These are phyloP conservation scores for Flaveria ramosissima DNA, from an alignment of 129 eudicot genomes.

Conservation along the genomic window DNA sequence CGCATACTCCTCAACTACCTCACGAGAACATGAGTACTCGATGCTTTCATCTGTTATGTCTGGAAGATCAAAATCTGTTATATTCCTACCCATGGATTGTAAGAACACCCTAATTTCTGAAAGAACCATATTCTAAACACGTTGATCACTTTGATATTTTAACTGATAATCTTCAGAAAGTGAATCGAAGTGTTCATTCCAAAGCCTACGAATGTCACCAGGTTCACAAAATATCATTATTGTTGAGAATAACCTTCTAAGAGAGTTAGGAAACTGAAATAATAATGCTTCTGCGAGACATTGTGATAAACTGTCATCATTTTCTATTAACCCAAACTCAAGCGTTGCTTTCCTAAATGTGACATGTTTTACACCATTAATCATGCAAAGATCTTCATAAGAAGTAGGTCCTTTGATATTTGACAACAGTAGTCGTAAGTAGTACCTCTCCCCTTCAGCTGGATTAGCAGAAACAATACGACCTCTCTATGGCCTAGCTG, in stretches of 20 bases:
- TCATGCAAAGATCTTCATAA: background rate
- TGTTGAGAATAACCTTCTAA: background rate
- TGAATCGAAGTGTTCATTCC: background rate
- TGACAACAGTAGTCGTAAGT: conserved; percentile 6
- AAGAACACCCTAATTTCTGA: background rate
- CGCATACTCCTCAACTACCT: background rate
- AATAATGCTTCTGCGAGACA: conserved; percentile 21
- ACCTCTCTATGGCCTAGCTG: conserved; percentile 6
- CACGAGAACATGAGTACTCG: background rate
- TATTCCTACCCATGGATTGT: background rate
- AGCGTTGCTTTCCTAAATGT: conserved; percentile 14
- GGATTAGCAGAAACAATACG: background rate
- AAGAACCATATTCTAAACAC: background rate
- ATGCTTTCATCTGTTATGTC: background rate
- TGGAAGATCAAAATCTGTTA: background rate
- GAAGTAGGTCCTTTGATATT: conserved; percentile 29
- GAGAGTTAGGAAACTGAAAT: conserved; percentile 20
- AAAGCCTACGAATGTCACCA: conserved; percentile 1
- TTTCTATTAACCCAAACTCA: conserved; percentile 17
- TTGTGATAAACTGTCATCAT: background rate
- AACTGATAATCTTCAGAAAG: no score
- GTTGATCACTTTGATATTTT: no score
- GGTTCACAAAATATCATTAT: conserved; percentile 17
- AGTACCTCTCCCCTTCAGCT: no score
- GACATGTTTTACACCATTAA: background rate